Evolutionary conservation across 176 grass and related monocot genomes (phyloP).

Genomic region (Paspalum vaginatum): DNA sequence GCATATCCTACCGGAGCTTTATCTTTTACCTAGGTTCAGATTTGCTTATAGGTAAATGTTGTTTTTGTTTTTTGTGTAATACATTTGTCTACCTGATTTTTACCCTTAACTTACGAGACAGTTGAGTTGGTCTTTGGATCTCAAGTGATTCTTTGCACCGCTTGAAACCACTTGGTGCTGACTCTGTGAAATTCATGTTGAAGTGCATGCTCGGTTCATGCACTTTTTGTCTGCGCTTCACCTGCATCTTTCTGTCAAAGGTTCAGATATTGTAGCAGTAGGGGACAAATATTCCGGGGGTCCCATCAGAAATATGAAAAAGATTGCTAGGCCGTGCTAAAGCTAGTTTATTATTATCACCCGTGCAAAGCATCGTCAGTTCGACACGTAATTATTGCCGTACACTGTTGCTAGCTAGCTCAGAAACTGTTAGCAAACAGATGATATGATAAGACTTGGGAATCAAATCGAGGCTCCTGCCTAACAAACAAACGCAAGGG

Average conservation of each 20-base stretch:
- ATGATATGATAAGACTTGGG: not conserved
- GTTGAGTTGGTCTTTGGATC: conserved; percentile 12
- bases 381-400: conserved; percentile 39
- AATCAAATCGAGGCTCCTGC: not conserved
- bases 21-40: conserved; percentile 44
- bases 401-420: conserved; percentile 4
- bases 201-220: not conserved
- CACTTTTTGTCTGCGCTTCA: not conserved
- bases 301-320: not conserved
- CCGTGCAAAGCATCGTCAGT: not conserved
- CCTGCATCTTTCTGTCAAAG: not conserved
- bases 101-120: not conserved
- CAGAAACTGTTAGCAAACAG: not conserved
- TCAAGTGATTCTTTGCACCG: conserved; percentile 7
- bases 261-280: not conserved
- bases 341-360: conserved; percentile 28
- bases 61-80: not conserved
- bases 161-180: not conserved
- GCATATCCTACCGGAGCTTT: conserved; percentile 22
- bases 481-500: not conserved
- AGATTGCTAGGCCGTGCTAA: not conserved
- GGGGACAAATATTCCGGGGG: not conserved
- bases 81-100: not conserved
- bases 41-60: conserved; percentile 43
- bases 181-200: not conserved